Evolutionary conservation across 371 early-diverging fungal genomes (phyloP).

Genomic region (Caulochytrium protostelioides): DNA sequence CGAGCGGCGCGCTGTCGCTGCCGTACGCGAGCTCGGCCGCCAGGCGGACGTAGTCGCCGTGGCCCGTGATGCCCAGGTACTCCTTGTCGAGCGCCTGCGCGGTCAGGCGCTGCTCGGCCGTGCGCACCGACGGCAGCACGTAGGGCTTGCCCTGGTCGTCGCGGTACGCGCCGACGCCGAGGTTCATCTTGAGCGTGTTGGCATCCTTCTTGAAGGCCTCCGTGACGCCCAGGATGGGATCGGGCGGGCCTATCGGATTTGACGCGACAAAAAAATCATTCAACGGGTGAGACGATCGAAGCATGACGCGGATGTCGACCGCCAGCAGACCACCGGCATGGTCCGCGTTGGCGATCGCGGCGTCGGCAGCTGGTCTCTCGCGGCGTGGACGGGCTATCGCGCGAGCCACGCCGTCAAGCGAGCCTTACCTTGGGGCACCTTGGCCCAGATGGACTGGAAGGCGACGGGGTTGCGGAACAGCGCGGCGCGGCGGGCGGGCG

Average conservation of each 20-base stretch:
- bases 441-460: too few relatives aligned
- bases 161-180: conserved; percentile 95
- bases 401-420: too few relatives aligned
- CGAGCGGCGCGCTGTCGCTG: conserved; percentile 41
- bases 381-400: too few relatives aligned
- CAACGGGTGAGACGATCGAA: too few relatives aligned
- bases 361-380: too few relatives aligned
- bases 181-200: conserved; percentile 82
- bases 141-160: conserved; percentile 76
- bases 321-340: too few relatives aligned
- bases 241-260: conserved; percentile 77
- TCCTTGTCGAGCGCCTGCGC: conserved; percentile 66
- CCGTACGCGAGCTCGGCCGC: conserved; percentile 79
- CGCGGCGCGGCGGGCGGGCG: too few relatives aligned
- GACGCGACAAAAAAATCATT: too few relatives aligned
- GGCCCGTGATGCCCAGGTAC: conserved; percentile 86
- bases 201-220: conserved; percentile 87
- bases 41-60: conserved; percentile 55
- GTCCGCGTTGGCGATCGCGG: too few relatives aligned
- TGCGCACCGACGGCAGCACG: conserved; percentile 65
- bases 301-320: too few relatives aligned
- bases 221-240: conserved; percentile 79
- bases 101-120: conserved; percentile 62
- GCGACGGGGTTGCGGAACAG: too few relatives aligned
- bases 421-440: too few relatives aligned